phyloP scores from a whole-genome alignment of 1,284 basidiomycete species.

The Xerocomus nothofagi region DNA sequence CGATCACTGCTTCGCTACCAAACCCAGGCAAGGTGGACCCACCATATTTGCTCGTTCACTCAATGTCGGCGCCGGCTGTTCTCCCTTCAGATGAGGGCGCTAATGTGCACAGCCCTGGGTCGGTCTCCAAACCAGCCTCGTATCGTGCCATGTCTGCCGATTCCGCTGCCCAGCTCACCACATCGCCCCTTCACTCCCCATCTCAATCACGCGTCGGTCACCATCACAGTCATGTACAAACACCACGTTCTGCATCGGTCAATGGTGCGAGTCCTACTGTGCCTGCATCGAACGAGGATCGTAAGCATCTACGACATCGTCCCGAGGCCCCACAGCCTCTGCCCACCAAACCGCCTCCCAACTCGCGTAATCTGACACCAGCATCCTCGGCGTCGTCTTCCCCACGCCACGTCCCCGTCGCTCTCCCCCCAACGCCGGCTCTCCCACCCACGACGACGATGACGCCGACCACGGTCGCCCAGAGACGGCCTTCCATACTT shows the following conservation, averaged over 20 bases:
- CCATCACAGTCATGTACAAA: conserved; percentile 4
- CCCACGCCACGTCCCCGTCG: conserved; percentile 45
- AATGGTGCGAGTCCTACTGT: conserved; percentile 3
- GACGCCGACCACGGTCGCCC: conserved; percentile 29
- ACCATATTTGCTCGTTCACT: conserved; percentile 37
- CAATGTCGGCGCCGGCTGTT: conserved; percentile 44
- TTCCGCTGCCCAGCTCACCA: conserved; percentile 8
- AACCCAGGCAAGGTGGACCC: conserved; percentile 23
- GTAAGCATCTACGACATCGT: conserved; percentile 23
- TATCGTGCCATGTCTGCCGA: conserved; percentile 30
- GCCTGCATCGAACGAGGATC: conserved; percentile 22
- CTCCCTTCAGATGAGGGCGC: conserved; percentile 33
- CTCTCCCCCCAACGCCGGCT: conserved; percentile 44
- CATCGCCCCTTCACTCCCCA: conserved; percentile 24
- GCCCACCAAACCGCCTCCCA: conserved; percentile 32
- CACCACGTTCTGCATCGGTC: conserved; percentile 18
- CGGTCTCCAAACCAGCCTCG: conserved; percentile 25
- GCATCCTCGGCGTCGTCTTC: conserved; percentile 61
- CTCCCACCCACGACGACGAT: conserved; percentile 39
- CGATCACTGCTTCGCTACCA: conserved; percentile 27
- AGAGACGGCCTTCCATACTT: conserved; percentile 32
- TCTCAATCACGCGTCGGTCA: conserved; percentile 24
- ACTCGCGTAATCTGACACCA: conserved; percentile 46
- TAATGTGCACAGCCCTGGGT: conserved; percentile 7
- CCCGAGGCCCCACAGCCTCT: conserved; percentile 17